Evolutionary conservation across 2,329 filamentous ascomycete genomes (phyloP).

Genomic region (Paecilomyces sp.): DNA sequence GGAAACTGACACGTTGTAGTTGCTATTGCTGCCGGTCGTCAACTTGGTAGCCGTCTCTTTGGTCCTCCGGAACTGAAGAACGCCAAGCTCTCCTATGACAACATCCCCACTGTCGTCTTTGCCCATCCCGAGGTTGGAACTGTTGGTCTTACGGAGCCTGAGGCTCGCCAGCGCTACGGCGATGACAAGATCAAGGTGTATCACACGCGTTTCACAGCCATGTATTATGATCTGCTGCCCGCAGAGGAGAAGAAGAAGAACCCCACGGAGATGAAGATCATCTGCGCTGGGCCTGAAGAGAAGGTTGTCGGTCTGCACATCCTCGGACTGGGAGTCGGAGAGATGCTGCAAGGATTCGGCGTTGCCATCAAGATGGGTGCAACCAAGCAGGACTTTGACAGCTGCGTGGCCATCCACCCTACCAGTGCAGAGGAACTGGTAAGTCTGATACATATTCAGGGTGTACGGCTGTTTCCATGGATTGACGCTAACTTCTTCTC

Average conservation of each 20-base stretch:
- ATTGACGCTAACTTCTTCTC: neutral
- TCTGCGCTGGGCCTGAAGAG: slow-evolving; percentile 42
- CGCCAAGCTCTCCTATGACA: slow-evolving; percentile 41
- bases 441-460: slow-evolving; percentile 29
- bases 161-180: slow-evolving; percentile 41
- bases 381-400: slow-evolving; percentile 70
- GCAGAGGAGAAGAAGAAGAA: slow-evolving; percentile 43
- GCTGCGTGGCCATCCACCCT: slow-evolving; percentile 68
- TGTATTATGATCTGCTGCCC: slow-evolving; percentile 43
- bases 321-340: slow-evolving; percentile 40
- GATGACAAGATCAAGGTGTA: slow-evolving; percentile 46
- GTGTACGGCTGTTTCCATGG: neutral
- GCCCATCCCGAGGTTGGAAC: slow-evolving; percentile 45
- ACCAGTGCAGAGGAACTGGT: slow-evolving; percentile 71
- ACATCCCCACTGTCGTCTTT: slow-evolving; percentile 48
- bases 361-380: slow-evolving; percentile 75
- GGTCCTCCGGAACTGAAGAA: slow-evolving; percentile 38
- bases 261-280: slow-evolving; percentile 45
- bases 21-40: slow-evolving; percentile 45
- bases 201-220: slow-evolving; percentile 42
- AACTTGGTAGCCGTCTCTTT: slow-evolving; percentile 44
- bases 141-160: slow-evolving; percentile 43
- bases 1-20: slow-evolving; percentile 22
- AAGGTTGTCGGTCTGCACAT: slow-evolving; percentile 47
- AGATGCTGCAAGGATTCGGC: slow-evolving; percentile 72